A percentile compares a stretch with the other conserved stretches of the same genome.
These are phyloP conservation scores for Stramenopiles sp. DNA, from an alignment of 352 stramenopile genomes.

Conservation along the genomic window DNA sequence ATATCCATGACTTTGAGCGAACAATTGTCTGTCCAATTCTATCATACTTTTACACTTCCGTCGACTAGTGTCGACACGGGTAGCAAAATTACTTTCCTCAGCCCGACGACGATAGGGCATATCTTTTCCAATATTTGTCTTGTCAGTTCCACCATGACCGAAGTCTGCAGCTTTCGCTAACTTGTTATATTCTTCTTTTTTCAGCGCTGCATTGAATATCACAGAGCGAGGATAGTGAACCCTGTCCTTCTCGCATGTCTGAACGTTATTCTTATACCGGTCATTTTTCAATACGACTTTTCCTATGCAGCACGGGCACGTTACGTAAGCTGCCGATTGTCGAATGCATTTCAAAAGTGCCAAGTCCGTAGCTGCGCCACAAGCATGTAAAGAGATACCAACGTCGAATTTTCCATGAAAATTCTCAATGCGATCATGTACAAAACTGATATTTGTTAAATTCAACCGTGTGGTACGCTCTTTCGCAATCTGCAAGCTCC, in stretches of 20 bases:
- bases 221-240: background rate
- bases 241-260: background rate
- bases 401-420: background rate
- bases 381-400: background rate
- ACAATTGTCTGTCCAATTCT: background rate
- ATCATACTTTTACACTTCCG: background rate
- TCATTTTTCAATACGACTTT: constrained; percentile 1
- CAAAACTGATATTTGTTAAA: constrained; percentile 2
- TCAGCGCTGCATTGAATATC: background rate
- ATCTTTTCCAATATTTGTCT: background rate
- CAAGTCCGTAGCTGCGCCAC: background rate
- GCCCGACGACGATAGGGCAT: too few species aligned
- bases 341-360: background rate
- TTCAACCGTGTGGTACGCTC: background rate
- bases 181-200: background rate
- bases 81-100: background rate
- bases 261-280: background rate
- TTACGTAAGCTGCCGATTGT: background rate
- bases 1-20: background rate
- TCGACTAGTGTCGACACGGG: background rate
- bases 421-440: background rate
- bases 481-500: background rate
- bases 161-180: background rate
- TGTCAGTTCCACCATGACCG: background rate
- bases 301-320: background rate